phyloP scores from a whole-genome alignment of 495 filamentous ascomycete genomes.

The Xylaria longipes region DNA sequence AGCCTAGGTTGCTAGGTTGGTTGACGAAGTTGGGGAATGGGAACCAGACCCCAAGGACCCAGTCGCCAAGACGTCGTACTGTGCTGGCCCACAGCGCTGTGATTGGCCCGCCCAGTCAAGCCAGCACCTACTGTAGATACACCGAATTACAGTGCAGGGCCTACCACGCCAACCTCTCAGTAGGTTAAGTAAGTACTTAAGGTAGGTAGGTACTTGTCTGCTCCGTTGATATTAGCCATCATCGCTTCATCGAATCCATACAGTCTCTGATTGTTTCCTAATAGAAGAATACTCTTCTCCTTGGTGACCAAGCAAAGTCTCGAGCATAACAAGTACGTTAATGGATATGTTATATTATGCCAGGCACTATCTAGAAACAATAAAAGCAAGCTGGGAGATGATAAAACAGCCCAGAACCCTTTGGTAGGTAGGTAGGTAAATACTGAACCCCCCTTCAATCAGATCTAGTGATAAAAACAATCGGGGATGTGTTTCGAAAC shows the following conservation, averaged over 20 bases:
- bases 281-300: background rate
- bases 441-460: background rate
- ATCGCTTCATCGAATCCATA: background rate
- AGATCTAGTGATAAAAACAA: conserved; percentile 3
- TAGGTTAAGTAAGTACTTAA: too few relatives aligned
- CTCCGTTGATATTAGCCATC: too few relatives aligned
- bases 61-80: conserved; percentile 13
- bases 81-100: conserved; percentile 8
- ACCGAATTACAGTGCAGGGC: background rate
- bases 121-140: background rate
- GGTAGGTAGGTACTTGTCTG: too few relatives aligned
- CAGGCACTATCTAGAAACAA: background rate
- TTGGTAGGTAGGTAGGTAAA: background rate
- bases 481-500: conserved; percentile 9
- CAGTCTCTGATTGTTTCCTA: background rate
- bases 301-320: background rate
- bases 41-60: background rate
- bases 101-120: background rate
- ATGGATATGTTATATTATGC: background rate
- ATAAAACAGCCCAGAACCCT: background rate
- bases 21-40: conserved; percentile 12
- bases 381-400: background rate
- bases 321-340: background rate
- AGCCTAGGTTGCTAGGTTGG: background rate
- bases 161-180: conserved; percentile 5